Conservation (phyloP, 1,284 basidiomycete genomes). For the Cutaneotrichosporon sp. region DNA sequence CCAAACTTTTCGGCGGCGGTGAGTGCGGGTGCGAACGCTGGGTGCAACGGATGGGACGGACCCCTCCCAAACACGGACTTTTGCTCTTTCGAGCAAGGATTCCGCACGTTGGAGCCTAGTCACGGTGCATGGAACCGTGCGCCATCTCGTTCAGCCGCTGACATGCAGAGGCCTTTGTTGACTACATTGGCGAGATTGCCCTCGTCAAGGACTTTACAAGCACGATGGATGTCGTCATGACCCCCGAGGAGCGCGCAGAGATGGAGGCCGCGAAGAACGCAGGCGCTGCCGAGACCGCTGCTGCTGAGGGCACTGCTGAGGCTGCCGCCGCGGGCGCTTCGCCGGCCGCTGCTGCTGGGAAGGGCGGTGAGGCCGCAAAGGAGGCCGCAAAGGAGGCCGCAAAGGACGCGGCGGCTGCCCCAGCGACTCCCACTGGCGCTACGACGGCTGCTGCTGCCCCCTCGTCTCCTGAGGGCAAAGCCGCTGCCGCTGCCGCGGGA, state of each 20-base stretch:
- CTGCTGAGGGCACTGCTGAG: not conserved
- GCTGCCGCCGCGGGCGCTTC: constrained; percentile 11
- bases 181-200: constrained; percentile 91
- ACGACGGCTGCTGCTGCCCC: too few species aligned
- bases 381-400: not conserved
- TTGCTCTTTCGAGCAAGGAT: too few species aligned
- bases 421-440: too few species aligned
- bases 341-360: constrained; percentile 8
- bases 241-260: constrained; percentile 86
- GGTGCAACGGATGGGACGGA: too few species aligned
- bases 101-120: too few species aligned
- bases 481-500: not conserved
- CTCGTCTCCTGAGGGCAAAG: constrained; percentile 7
- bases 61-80: too few species aligned
- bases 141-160: too few species aligned
- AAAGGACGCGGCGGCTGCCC: too few species aligned
- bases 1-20: constrained; percentile 86
- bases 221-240: constrained; percentile 53
- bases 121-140: too few species aligned
- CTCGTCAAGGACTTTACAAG: constrained; percentile 64
- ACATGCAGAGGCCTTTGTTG: constrained; percentile 53
- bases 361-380: constrained; percentile 17
- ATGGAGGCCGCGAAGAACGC: constrained; percentile 57
- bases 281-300: constrained; percentile 20
- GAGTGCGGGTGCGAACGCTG: too few species aligned